Conservation (phyloP, 2,329 filamentous ascomycete genomes). For the Dactylella cylindrospora region DNA sequence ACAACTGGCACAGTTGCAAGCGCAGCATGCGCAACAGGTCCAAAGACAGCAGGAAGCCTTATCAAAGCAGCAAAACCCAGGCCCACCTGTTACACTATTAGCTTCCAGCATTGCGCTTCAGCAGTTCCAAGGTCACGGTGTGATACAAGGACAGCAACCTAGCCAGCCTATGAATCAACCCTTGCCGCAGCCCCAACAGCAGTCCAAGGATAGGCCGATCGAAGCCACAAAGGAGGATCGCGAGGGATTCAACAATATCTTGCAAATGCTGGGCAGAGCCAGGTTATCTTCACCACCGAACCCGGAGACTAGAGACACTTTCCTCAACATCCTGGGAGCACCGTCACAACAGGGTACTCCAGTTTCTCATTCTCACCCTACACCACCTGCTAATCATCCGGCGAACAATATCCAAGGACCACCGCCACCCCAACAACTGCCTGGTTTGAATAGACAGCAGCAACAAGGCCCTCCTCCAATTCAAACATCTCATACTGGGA, state of each 20-base stretch:
- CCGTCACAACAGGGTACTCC: slow-evolving; percentile 40
- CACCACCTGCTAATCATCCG: slow-evolving; percentile 27
- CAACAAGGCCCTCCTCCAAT: slow-evolving; percentile 2
- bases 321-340: slow-evolving; percentile 32
- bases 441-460: slow-evolving; percentile 8
- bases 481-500: slow-evolving; percentile 19
- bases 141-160: slow-evolving; percentile 6
- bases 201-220: slow-evolving; percentile 48
- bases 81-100: slow-evolving; percentile 22
- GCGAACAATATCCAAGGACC: slow-evolving; percentile 31
- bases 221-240: slow-evolving; percentile 54
- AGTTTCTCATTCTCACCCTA: slow-evolving; percentile 33
- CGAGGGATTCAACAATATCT: slow-evolving; percentile 58
- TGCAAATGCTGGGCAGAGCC: slow-evolving; percentile 57
- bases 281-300: slow-evolving; percentile 45
- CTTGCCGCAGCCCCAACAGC: slow-evolving; percentile 5
- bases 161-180: background rate
- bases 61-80: slow-evolving; percentile 20
- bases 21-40: slow-evolving; percentile 7
- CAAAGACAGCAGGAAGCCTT: slow-evolving; percentile 11
- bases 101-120: slow-evolving; percentile 8
- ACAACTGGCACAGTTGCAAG: background rate
- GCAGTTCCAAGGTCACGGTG: slow-evolving; percentile 29
- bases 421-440: slow-evolving; percentile 13
- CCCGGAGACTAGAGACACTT: slow-evolving; percentile 29